Evolutionary conservation across 257 asterid species (phyloP), one percentile per base, ranked within the genome.

Genomic region (Solanum bulbocastanum): DNA sequence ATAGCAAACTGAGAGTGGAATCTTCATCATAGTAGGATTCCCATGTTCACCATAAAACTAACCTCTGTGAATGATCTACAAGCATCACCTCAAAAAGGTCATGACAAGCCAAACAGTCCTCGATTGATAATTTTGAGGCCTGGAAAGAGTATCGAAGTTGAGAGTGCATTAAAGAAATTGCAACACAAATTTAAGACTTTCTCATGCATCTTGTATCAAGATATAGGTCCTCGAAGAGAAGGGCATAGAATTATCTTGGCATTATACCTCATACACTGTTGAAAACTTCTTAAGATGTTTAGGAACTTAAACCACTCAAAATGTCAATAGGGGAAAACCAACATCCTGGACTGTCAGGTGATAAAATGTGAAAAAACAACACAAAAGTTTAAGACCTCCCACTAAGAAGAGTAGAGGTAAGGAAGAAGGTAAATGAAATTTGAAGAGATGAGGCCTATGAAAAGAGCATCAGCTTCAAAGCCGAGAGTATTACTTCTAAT

Each of bases 41-140:
- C 46, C 23, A 62, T 18, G n/a, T 44, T 84, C 36, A 85, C 74
- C 72, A 76, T 35, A 88, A 71, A 65, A 90, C 91, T 90, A 87
- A 95, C 99, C 99, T 95, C 73, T 91, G 98, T 78, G 95, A 88
- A 91, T 95, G 94, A 91, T 96, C 96, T 79, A 94, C 94, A 91
- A 96, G 93, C 68, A 97, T 93, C 92, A 92, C 96, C 95, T 95
- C 99, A 87, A 94, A 90, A 87, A 97, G 98, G 91, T 95, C 97
- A 88, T 92, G 88, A 78, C 99, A 96, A 72, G 93, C 93, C 95
- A 92, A 90, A 88, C 93, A 93, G 92, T 97, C 99, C 78, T 96
- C 99, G 56, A 72, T 89, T 65, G 99, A 88, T 86, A 97, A 90
- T 91, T 96, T 97, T 88, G 99, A 94, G 83, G 98, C 94, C 99